phyloP scores from a whole-genome alignment of 1,139 yeast genomes.

The Pneumocystis jirovecii region DNA sequence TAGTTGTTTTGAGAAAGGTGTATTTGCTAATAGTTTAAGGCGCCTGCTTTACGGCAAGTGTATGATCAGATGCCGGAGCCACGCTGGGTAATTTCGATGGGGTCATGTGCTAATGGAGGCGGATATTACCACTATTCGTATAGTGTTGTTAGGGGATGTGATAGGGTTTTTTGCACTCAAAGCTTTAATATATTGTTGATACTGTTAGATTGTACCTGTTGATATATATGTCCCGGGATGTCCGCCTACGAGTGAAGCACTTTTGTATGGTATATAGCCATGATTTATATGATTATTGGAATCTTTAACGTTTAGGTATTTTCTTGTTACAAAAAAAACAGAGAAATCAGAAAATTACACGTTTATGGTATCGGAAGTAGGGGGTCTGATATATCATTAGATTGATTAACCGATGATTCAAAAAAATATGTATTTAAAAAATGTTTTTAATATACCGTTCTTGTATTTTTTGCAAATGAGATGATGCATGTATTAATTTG shows the following conservation, averaged over 20 bases:
- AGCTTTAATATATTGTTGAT: neutral
- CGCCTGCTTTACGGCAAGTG: constrained; percentile 83
- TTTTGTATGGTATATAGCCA: constrained; percentile 78
- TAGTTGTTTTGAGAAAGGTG: neutral
- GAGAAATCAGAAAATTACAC: neutral
- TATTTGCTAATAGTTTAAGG: constrained; percentile 29
- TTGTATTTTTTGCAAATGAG: neutral
- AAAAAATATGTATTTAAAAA: neutral
- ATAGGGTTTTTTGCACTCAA: constrained; percentile 28
- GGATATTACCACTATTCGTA: constrained; percentile 86
- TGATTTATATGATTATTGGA: constrained; percentile 79
- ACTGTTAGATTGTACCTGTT: constrained; percentile 47
- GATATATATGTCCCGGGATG: constrained; percentile 89
- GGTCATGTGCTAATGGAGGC: constrained; percentile 89
- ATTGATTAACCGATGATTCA: neutral
- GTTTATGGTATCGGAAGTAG: neutral
- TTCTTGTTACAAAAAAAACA: neutral
- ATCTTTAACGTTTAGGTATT: constrained; percentile 51
- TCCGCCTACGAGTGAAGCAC: constrained; percentile 84
- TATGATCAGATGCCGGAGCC: constrained; percentile 94
- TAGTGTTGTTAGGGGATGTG: constrained; percentile 82
- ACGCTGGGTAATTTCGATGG: constrained; percentile 82
- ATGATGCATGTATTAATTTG: no score
- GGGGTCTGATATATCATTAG: neutral
- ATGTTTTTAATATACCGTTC: neutral